Conservation (phyloP, 2,329 filamentous ascomycete species). For the Fusarium beomiforme region DNA sequence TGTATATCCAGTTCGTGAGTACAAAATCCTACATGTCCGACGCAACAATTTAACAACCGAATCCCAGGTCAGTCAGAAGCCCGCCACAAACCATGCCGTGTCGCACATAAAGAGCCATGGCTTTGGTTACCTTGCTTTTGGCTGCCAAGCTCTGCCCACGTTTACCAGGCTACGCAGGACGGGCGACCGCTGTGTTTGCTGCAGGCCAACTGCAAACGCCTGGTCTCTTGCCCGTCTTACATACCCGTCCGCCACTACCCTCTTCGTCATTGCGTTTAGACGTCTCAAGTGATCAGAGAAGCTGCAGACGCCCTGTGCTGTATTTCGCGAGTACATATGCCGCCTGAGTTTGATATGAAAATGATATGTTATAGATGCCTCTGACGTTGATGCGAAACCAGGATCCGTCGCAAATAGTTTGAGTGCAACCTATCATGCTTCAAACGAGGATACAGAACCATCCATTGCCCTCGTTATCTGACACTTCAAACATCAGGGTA, state of each 20-base stretch:
- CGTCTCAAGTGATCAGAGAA: slow-evolving; percentile 7
- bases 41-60: slow-evolving; percentile 14
- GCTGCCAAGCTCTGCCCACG: neutral
- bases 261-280: neutral
- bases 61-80: slow-evolving; percentile 10
- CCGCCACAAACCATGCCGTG: slow-evolving; percentile 32
- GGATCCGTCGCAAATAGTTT: slow-evolving; percentile 1
- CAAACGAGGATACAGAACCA: neutral
- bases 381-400: slow-evolving; percentile 23
- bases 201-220: slow-evolving; percentile 34
- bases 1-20: slow-evolving; percentile 1
- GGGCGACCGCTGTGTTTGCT: slow-evolving; percentile 2
- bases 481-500: neutral
- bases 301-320: neutral
- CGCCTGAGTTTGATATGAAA: neutral
- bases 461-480: slow-evolving; percentile 10
- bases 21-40: slow-evolving; percentile 20
- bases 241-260: slow-evolving; percentile 27
- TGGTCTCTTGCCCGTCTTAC: slow-evolving; percentile 29
- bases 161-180: neutral
- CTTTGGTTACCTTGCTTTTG: slow-evolving; percentile 8
- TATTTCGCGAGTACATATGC: neutral
- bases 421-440: slow-evolving; percentile 22
- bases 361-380: slow-evolving; percentile 6
- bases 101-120: slow-evolving; percentile 23